Percentiles rank a stretch among this genome's conserved stretches.
Conservation (phyloP, 192 early-diverging fungal genomes). For the Backusella liffmaniae region DNA sequence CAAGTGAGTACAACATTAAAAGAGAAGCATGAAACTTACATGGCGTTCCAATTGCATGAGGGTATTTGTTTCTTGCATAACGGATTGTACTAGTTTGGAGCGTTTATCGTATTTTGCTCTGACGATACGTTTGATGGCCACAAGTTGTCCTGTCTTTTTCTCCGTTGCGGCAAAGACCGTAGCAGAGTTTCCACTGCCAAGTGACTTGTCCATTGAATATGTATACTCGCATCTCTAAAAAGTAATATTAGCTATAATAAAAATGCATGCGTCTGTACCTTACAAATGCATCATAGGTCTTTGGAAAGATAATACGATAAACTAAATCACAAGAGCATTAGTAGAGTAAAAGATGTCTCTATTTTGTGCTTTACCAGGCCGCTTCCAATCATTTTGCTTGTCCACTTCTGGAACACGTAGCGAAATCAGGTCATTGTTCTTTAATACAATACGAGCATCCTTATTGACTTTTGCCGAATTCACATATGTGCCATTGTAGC, state of each 20-base stretch:
- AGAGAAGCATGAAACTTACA: not conserved
- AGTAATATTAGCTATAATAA: no score
- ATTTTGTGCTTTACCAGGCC: not conserved
- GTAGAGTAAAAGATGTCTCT: not conserved
- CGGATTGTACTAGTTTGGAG: slow-evolving; percentile 3
- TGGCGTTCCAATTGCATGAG: slow-evolving; percentile 18
- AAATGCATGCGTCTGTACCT: not conserved
- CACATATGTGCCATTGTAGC: slow-evolving; percentile 17
- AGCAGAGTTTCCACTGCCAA: slow-evolving; percentile 13
- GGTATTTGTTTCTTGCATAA: not conserved
- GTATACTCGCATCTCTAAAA: slow-evolving; percentile 5
- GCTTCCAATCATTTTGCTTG: not conserved
- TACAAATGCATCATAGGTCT: slow-evolving; percentile 1
- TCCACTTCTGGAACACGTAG: not conserved
- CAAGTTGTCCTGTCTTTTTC: not conserved
- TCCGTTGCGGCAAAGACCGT: not conserved
- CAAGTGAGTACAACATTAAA: not conserved
- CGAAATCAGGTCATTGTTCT: not conserved
- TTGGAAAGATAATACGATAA: slow-evolving; percentile 8
- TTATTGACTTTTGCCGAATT: not conserved
- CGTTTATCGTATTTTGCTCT: not conserved
- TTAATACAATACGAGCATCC: not conserved
- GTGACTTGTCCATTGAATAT: not conserved
- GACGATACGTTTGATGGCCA: slow-evolving; percentile 7
- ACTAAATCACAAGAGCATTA: not conserved